A percentile compares a stretch with the other conserved stretches of the same genome.
Conservation (phyloP, 768 basidiomycete genomes). For the Boletus tomentosulus region DNA sequence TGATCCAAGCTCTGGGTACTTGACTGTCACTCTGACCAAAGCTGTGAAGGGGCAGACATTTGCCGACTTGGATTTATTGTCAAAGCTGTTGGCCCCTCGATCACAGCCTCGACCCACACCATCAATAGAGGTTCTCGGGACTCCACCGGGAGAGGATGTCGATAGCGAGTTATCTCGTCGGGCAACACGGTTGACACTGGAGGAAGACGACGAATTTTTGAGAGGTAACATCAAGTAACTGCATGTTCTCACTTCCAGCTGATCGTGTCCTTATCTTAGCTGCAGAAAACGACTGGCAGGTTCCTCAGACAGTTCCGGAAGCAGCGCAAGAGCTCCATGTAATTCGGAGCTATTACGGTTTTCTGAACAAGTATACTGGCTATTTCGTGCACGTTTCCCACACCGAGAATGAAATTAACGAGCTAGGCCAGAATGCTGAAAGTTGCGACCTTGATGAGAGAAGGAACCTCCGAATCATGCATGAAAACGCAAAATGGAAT, state of each 20-base stretch:
- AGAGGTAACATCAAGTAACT: slow-evolving; percentile 39
- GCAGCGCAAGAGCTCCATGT: slow-evolving; percentile 35
- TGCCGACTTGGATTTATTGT: slow-evolving; percentile 71
- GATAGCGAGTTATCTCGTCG: slow-evolving; percentile 40
- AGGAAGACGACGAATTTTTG: slow-evolving; percentile 50
- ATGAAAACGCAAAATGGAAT: slow-evolving; percentile 78
- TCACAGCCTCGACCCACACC: slow-evolving; percentile 32
- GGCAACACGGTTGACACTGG: slow-evolving; percentile 46
- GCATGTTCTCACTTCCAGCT: not conserved
- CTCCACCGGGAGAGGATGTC: slow-evolving; percentile 24
- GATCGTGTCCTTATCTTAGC: slow-evolving; percentile 40
- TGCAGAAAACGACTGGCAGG: slow-evolving; percentile 73
- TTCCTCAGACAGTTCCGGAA: slow-evolving; percentile 59
- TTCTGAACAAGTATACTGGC: slow-evolving; percentile 68
- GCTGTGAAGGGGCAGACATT: slow-evolving; percentile 62
- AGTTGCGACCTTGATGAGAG: slow-evolving; percentile 47
- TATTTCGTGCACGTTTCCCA: slow-evolving; percentile 72
- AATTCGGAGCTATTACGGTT: slow-evolving; percentile 60
- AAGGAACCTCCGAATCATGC: slow-evolving; percentile 46
- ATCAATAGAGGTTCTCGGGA: slow-evolving; percentile 57
- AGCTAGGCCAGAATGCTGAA: slow-evolving; percentile 68
- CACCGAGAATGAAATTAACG: slow-evolving; percentile 79
- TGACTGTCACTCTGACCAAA: slow-evolving; percentile 73
- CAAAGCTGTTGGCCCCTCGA: slow-evolving; percentile 71
- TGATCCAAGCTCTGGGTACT: slow-evolving; percentile 72